Base-by-base conservation (phyloP, 768 basidiomycete species). In the Suillus luteus region DNA sequence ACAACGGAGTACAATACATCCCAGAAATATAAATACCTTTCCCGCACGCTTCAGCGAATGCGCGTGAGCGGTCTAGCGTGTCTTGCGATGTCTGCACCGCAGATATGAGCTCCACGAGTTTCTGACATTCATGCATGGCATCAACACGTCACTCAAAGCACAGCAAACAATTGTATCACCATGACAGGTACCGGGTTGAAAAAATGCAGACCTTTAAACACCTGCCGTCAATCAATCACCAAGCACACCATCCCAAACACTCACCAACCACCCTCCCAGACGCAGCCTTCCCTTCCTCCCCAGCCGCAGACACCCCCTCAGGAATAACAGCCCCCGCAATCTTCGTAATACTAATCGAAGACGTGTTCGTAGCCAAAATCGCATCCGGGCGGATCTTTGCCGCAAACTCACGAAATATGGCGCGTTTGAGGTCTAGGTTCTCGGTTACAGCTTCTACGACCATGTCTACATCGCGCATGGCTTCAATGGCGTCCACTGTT, bases 171-270 rank as follows among this genome's bases (percentile, higher is more conserved):
- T 7, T 19, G 31, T 14, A 55, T 67, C 85, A 93, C 92, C 95
- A 97, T 97, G 38, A 96, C 92, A 3, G 96, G 96, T 5, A 97
- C 96, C 5, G 96, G 96, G 71, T 98, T 96, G 80, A 97, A 96
- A 81, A 95, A 97, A 74, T 96, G 95, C 48, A 96, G 79, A 14
- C 89, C 93, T 94, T 60, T 12, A 43, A 49, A 35, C 35, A 35
- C 64, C 49, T 62, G 41, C 61, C 35, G 43, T 40, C 15, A 22
- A 55, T 52, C 44, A 54, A 41, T 54, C 49, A 8, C 41, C 15
- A 19, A 46, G 22, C 2, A 17, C 49, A 19, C 4, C 22, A 38
- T 40, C 40, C 27, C 11, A 52, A 41, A 3, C 57, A 61, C 86
- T 63, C 68, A 92, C 92, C 95, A 59, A 97, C 92, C 46, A 95